These are phyloP conservation scores for Mychonastes homosphaera DNA, from an alignment of 139 green algal genomes.

Conservation along the genomic window DNA sequence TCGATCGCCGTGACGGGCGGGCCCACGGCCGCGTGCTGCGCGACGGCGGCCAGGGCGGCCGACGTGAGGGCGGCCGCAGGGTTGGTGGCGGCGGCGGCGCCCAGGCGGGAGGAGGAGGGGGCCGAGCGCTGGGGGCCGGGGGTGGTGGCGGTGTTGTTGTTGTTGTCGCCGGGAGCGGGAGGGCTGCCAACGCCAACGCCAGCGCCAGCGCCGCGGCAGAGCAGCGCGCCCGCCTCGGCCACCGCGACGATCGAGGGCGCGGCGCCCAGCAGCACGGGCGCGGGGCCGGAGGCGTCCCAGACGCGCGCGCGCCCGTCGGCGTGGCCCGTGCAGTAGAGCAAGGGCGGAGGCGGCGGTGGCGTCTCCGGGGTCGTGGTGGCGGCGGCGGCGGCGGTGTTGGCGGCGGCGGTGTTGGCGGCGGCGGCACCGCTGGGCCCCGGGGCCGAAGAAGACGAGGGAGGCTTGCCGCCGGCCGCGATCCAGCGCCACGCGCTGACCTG, in stretches of 20 bases:
- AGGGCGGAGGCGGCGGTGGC: background rate
- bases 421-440: background rate
- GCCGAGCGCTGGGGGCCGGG: too few relatives aligned
- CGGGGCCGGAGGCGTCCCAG: conserved; percentile 26
- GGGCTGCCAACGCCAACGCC: too few relatives aligned
- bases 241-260: conserved; percentile 6
- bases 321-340: conserved; percentile 21
- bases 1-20: conserved; percentile 19
- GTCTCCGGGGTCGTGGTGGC: background rate
- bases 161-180: too few relatives aligned
- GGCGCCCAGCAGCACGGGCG: conserved; percentile 17
- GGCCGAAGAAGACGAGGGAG: background rate
- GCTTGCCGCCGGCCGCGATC: background rate
- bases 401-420: background rate
- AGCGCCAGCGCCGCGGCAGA: background rate
- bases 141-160: too few relatives aligned
- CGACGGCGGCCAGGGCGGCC: background rate
- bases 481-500: background rate
- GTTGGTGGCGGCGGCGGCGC: too few relatives aligned
- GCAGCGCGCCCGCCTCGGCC: background rate
- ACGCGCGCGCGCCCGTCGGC: conserved; percentile 29
- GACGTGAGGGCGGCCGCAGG: background rate
- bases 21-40: background rate
- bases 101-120: too few relatives aligned
- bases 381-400: background rate